Conservation (phyloP, 331 rosid species). For the Saraca asoca region DNA sequence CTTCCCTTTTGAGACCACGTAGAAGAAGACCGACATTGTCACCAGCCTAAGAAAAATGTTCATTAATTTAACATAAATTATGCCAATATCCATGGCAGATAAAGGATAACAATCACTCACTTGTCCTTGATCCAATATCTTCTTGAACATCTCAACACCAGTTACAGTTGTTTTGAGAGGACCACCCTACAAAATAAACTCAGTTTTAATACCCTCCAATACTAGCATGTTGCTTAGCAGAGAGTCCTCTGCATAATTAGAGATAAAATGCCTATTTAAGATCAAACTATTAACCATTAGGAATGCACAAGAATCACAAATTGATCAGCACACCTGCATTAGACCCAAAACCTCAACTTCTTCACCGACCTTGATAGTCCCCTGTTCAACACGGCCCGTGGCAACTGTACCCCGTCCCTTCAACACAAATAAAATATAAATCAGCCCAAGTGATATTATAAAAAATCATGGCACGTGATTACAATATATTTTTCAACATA, state of each 20-base stretch:
- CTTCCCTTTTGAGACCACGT: constrained; percentile 95
- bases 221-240: too few species aligned
- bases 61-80: constrained; percentile 24
- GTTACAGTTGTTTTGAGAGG: constrained; percentile 90
- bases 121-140: constrained; percentile 92
- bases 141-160: constrained; percentile 99
- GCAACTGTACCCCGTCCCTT: constrained; percentile 99
- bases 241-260: too few species aligned
- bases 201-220: constrained; percentile 22
- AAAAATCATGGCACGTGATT: constrained; percentile 10
- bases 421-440: constrained; percentile 35
- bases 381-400: constrained; percentile 98
- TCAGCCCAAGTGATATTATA: constrained; percentile 8
- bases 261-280: too few species aligned
- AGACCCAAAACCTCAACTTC: constrained; percentile 96
- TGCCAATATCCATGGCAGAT: constrained; percentile 15
- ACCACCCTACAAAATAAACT: constrained; percentile 58
- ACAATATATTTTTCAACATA: not conserved
- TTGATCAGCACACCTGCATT: constrained; percentile 59
- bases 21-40: constrained; percentile 99
- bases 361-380: constrained; percentile 86
- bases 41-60: constrained; percentile 72
- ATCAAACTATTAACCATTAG: not conserved
- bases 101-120: constrained; percentile 53
- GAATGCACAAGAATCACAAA: constrained; percentile 11